Base-by-base conservation (phyloP, 306 rosid species). In the Prunus dulcis region DNA sequence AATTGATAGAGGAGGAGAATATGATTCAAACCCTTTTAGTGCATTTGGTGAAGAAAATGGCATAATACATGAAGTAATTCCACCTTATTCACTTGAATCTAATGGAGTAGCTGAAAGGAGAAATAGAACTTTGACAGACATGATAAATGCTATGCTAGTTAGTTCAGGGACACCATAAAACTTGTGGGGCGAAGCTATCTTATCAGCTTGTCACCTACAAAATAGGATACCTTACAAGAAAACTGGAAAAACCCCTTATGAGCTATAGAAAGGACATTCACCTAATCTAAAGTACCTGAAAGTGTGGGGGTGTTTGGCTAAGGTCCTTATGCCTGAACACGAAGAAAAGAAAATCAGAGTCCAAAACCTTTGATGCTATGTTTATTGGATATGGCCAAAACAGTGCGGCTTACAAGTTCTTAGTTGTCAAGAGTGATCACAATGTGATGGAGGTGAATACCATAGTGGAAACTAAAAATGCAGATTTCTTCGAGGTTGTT, bases 221-320 rank as follows among this genome's bases (percentile, higher is more conserved):
- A 72, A 72, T 72, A 72, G 55, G 56, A 56, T 72, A n/a, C 53
- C 76, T 0, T 12, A 55, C 8, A 58, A 73, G 38, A 38, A 55
- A 17, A 57, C 22, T 6, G 3, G 66, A 10, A 58, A 20, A 25
- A 58, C 45, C 18, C 55, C 47, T 10, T 72, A 34, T 41, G 55
- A 65, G 18, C 19, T 52, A 3, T 65, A 53, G 27, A 65, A 38
- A n/a, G 23, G 73, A 1, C 8, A 22, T 11, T 9, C 49, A 34
- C 55, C 72, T 1, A 76, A 51, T 2, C 17, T 65, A 0, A 5
- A 10, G 1, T 53, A 51, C n/a, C 22, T 66, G 0, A 76, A 38
- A 66, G 73, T 76, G 32, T 67, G 34, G 50, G 49, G 34, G 72
- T 76, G 47, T 14, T 34, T 70, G 8, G 71, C 71, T 3, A 76